Percentiles rank a stretch among this genome's conserved stretches.
Conservation (phyloP, 805 yeast genomes). For the Saturnispora galanensis region DNA sequence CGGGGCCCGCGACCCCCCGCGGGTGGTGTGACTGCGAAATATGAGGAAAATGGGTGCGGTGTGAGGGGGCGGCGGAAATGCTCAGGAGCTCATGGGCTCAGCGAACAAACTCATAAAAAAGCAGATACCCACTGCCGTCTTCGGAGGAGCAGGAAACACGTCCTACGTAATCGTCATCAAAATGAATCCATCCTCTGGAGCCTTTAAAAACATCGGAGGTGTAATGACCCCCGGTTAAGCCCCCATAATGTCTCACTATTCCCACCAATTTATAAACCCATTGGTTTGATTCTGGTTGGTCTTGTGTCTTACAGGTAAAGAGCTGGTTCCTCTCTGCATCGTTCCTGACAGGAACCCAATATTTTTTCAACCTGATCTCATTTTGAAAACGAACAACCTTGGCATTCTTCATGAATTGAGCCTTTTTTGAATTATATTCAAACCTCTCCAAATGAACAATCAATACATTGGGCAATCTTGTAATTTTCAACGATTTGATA, state of each 20-base stretch:
- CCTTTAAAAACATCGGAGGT: constrained; percentile 20
- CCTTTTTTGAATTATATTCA: constrained; percentile 28
- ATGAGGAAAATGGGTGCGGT: neutral
- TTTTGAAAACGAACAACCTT: constrained; percentile 62
- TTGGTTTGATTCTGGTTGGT: constrained; percentile 56
- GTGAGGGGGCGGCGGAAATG: neutral
- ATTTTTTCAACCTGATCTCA: constrained; percentile 39
- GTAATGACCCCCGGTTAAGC: constrained; percentile 80
- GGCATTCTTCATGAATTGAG: constrained; percentile 45
- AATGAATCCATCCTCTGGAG: constrained; percentile 6
- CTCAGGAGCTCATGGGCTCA: neutral
- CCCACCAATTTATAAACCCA: constrained; percentile 69
- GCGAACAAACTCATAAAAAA: constrained; percentile 7
- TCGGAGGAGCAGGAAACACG: constrained; percentile 2
- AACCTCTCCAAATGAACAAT: constrained; percentile 84
- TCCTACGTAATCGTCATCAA: constrained; percentile 10
- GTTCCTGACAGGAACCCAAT: constrained; percentile 51
- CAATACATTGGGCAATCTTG: constrained; percentile 68
- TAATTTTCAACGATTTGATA: constrained; percentile 59
- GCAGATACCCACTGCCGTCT: constrained; percentile 11
- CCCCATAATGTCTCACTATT: constrained; percentile 79
- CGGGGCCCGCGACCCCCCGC: neutral
- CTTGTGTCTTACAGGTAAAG: constrained; percentile 38
- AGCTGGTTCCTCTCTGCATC: constrained; percentile 39
- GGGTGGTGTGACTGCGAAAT: neutral